Evolutionary conservation across 1,139 yeast genomes (phyloP), one percentile per base, ranked within the genome.

Genomic region (Geotrichum siamense): DNA sequence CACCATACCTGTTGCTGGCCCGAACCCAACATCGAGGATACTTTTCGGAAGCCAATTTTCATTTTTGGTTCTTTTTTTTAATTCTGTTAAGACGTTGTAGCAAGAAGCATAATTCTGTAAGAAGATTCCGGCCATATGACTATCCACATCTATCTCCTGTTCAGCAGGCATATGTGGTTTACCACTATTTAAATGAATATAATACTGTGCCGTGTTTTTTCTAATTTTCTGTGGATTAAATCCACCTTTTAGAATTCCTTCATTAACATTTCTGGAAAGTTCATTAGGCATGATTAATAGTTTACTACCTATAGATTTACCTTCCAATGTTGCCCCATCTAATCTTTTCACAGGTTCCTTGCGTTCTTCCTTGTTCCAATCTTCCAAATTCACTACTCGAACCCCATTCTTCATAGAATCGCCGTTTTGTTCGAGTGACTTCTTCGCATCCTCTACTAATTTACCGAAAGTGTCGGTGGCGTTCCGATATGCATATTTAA

Each of bases 1-100:
- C 8, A 89, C 69, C 68, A 91, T 79, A 1, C 96, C 97, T 0
- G 94, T 82, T 1, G 91, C 93, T 0, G 98, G 97, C 0, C 98
- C 98, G 58, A 75, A 79, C 0, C 96, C 94, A 5, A 86, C 75
- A 55, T 86, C 94, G 45, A 91, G 68, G 0, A 91, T 75, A 13
- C 75, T 68, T 26, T 71, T 59, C 0, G 96, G 96, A 27, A 64
- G 63, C 64, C 87, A 85, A 0, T 64, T 69, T n/a, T 35, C 16
- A 1, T 59, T 59, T 0, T 73, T 74, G 40, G 59, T 49, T 41
- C 93, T 68, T 41, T 74, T 73, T 51, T 75, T 71, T 31, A 87
- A 65, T 55, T 91, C 97, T 26, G 63, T 60, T 38, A 91, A 63
- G 0, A 81, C 86, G 51, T 81, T 85, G 48, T 70, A 70, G 2